Percentiles rank a stretch among this genome's conserved stretches.
These are phyloP conservation scores for Dactylonectria macrodidyma DNA, from an alignment of 2,329 filamentous ascomycete genomes.

Conservation along the genomic window DNA sequence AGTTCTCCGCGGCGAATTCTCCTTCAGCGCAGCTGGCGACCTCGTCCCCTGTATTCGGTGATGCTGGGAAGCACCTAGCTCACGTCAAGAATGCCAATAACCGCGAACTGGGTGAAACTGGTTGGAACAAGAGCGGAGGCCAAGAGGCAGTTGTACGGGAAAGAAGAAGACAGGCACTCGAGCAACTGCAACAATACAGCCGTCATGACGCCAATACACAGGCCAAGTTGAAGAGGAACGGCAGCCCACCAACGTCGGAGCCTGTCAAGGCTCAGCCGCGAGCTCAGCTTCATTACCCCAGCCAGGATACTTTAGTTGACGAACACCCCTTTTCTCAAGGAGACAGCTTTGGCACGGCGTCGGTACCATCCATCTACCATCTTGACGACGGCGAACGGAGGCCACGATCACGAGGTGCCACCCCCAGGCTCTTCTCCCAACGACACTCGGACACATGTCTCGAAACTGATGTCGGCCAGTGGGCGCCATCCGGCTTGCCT, in stretches of 20 bases:
- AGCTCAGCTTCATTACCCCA: background rate
- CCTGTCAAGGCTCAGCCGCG: constrained; percentile 2
- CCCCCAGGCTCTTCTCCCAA: background rate
- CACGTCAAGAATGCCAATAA: constrained; percentile 17
- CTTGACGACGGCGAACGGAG: constrained; percentile 34
- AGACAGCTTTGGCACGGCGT: constrained; percentile 25
- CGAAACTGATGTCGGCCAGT: constrained; percentile 33
- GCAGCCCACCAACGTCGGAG: constrained; percentile 7
- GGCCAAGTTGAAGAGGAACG: constrained; percentile 2
- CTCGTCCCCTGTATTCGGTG: constrained; percentile 14
- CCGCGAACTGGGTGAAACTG: background rate
- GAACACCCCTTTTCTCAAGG: constrained; percentile 39
- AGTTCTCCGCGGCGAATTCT: constrained; percentile 32
- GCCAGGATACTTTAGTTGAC: constrained; percentile 17
- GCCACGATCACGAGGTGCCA: constrained; percentile 22
- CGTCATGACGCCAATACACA: background rate
- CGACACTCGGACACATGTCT: constrained; percentile 35
- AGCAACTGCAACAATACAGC: background rate
- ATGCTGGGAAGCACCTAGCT: constrained; percentile 21
- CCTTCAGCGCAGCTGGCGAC: constrained; percentile 11
- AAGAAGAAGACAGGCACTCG: background rate
- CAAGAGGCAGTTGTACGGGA: constrained; percentile 1
- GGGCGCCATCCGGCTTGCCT: constrained; percentile 34
- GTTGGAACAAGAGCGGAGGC: background rate
- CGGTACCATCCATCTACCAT: constrained; percentile 29